Conservation (phyloP, 352 stramenopile species). For the Phytophthora litchii region DNA sequence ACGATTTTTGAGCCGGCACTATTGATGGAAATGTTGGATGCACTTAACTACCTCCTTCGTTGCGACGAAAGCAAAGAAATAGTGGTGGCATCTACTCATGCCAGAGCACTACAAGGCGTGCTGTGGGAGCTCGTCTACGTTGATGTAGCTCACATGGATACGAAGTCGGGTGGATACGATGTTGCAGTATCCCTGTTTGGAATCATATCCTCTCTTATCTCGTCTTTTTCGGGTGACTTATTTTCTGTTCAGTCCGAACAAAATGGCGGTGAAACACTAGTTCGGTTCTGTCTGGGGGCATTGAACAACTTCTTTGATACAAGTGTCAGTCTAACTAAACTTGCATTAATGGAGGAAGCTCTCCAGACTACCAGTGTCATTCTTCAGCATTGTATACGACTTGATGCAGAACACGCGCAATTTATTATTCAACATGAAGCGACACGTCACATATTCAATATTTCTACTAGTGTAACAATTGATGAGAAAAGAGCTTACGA, state of each 20-base stretch:
- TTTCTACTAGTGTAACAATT: not conserved
- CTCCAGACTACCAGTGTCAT: conserved; percentile 28
- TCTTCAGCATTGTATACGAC: conserved; percentile 24
- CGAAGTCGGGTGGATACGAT: conserved; percentile 7
- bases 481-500: conserved; percentile 9
- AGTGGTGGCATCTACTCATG: conserved; percentile 17
- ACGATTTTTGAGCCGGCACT: conserved; percentile 20
- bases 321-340: conserved; percentile 8
- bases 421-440: conserved; percentile 27
- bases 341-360: conserved; percentile 14
- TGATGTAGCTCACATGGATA: conserved; percentile 16
- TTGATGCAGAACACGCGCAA: conserved; percentile 26
- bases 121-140: conserved; percentile 22
- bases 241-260: conserved; percentile 18
- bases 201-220: conserved; percentile 18
- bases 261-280: conserved; percentile 8
- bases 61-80: conserved; percentile 25
- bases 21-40: conserved; percentile 29
- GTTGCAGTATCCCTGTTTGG: conserved; percentile 23
- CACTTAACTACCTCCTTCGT: conserved; percentile 31
- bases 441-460: conserved; percentile 18
- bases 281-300: conserved; percentile 19
- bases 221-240: conserved; percentile 9
- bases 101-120: conserved; percentile 17
- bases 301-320: conserved; percentile 1